Percentiles rank a stretch among this genome's conserved stretches.
phyloP scores from a whole-genome alignment of 2,329 filamentous ascomycete species.

The Tolypocladium paradoxum region DNA sequence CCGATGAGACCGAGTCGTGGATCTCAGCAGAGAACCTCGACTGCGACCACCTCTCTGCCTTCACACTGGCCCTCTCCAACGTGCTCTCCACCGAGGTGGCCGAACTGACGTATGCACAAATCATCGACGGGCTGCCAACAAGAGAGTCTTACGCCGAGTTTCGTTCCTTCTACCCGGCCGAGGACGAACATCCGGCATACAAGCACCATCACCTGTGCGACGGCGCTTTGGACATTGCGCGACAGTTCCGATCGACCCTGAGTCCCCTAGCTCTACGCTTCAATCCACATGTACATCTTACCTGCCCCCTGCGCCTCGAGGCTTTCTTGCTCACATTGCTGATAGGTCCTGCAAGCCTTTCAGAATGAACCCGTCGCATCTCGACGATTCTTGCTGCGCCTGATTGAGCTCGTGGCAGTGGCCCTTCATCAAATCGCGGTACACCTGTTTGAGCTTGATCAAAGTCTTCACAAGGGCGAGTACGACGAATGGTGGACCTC shows the following conservation, averaged over 20 bases:
- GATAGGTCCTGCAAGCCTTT: neutral
- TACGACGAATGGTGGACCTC: neutral
- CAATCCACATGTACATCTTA: neutral
- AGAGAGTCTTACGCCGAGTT: neutral
- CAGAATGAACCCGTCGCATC: neutral
- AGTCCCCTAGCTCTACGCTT: neutral
- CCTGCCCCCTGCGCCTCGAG: too few species aligned
- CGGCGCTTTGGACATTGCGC: neutral
- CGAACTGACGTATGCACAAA: constrained; percentile 7
- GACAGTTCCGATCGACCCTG: neutral
- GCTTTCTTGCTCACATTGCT: too few species aligned
- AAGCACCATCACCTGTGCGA: neutral
- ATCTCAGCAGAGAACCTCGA: neutral
- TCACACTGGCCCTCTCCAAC: neutral
- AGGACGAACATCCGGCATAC: neutral
- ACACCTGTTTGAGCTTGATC: neutral
- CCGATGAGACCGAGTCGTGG: neutral
- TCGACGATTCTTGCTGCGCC: neutral
- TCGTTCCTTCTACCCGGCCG: neutral
- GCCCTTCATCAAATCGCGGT: neutral
- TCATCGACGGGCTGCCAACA: constrained; percentile 9
- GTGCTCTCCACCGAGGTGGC: constrained; percentile 3
- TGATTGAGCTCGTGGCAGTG: neutral
- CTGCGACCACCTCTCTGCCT: neutral
- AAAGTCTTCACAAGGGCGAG: neutral